Conservation (phyloP, 2,329 filamentous ascomycete species). For the Xylariaceae sp. region DNA sequence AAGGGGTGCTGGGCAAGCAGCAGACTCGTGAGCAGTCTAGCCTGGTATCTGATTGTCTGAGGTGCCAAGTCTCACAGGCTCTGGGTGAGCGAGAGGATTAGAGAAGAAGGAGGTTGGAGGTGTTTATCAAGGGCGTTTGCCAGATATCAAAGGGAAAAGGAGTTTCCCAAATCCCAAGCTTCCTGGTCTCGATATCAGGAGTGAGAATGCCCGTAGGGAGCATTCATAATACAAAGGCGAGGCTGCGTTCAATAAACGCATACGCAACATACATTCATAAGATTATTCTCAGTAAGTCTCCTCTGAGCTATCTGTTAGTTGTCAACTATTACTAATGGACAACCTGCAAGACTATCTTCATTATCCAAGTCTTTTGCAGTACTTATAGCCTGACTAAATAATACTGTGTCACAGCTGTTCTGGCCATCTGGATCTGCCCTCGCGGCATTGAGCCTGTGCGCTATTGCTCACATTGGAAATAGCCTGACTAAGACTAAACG, state of each 20-base stretch:
- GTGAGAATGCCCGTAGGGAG: constrained; percentile 10
- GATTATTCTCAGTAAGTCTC: constrained; percentile 10
- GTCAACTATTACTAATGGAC: neutral
- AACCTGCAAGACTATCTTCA: neutral
- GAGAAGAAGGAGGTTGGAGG: neutral
- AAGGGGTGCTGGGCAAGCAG: constrained; percentile 29
- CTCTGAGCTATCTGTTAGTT: too few relatives aligned
- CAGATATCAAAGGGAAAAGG: neutral
- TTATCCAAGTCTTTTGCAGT: neutral
- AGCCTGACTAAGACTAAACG: neutral
- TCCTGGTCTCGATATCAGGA: constrained; percentile 2
- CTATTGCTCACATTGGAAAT: too few relatives aligned
- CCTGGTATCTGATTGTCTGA: constrained; percentile 18
- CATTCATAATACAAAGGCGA: constrained; percentile 16
- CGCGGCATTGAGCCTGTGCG: too few relatives aligned
- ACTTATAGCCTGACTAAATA: neutral
- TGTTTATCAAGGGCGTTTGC: neutral
- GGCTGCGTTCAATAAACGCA: constrained; percentile 1
- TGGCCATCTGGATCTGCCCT: too few relatives aligned
- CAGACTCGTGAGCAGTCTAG: constrained; percentile 21
- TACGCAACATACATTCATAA: constrained; percentile 1
- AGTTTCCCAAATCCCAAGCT: neutral
- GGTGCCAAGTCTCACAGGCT: constrained; percentile 12
- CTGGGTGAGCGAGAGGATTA: neutral
- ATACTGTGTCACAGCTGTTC: too few relatives aligned